Evolutionary conservation across 257 asterid species (phyloP).

Genomic region (Nicotiana otophora): DNA sequence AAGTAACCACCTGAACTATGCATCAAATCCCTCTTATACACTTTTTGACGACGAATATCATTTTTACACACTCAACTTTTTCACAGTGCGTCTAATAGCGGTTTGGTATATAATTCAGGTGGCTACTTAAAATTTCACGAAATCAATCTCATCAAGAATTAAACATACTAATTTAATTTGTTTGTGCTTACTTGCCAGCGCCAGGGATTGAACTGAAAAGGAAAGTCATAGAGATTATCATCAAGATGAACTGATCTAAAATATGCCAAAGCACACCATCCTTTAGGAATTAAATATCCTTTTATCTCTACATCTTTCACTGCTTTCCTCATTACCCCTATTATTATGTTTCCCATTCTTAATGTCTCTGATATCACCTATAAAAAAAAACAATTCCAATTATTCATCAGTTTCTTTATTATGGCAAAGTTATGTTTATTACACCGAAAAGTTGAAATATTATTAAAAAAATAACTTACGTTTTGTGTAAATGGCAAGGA

Average conservation of each 20-base stretch:
- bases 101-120: no score
- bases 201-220: constrained; percentile 80
- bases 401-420: background rate
- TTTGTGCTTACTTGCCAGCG: constrained; percentile 80
- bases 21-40: no score
- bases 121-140: no score
- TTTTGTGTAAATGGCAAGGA: constrained; percentile 72
- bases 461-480: constrained; percentile 31
- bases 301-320: constrained; percentile 79
- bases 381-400: background rate
- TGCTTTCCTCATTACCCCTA: constrained; percentile 86
- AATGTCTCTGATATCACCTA: constrained; percentile 90
- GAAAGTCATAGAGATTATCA: constrained; percentile 48
- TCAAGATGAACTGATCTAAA: constrained; percentile 92
- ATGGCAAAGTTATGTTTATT: background rate
- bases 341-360: constrained; percentile 79
- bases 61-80: no score
- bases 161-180: no score
- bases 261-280: constrained; percentile 74
- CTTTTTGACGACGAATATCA: no score
- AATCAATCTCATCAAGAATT: no score
- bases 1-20: no score
- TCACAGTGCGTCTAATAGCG: no score
- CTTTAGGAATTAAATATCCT: constrained; percentile 71
- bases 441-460: background rate